Evolutionary conservation across 306 rosid genomes (phyloP).

Genomic region (Prinsepia uniflora): DNA sequence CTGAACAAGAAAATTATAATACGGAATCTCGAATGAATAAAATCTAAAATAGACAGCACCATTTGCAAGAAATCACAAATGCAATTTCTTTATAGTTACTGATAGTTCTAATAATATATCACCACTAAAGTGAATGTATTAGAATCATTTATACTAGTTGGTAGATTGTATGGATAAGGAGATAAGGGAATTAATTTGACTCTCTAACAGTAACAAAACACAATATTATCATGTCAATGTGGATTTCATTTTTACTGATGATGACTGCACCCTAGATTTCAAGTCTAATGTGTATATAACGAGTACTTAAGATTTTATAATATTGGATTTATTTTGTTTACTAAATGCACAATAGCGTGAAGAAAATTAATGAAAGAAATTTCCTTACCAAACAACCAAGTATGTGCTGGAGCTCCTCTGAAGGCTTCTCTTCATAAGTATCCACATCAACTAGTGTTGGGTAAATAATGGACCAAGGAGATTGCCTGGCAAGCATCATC

Average conservation of each 20-base stretch:
- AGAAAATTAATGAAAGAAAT: slow-evolving; percentile 26
- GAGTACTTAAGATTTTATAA: too few species aligned
- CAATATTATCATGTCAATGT: neutral
- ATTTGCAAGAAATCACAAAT: neutral
- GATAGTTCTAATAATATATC: neutral
- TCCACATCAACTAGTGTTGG: slow-evolving; percentile 86
- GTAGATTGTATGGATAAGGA: neutral
- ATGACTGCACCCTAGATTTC: neutral
- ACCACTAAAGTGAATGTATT: neutral
- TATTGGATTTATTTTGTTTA: neutral
- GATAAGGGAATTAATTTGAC: too few species aligned
- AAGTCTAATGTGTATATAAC: neutral
- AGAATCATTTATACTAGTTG: neutral
- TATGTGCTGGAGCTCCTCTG: slow-evolving; percentile 86
- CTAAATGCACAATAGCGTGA: neutral
- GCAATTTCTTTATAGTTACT: neutral
- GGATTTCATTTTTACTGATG: neutral
- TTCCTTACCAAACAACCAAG: slow-evolving; percentile 77
- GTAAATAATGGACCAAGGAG: slow-evolving; percentile 89
- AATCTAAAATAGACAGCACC: neutral
- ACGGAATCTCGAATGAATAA: slow-evolving; percentile 17
- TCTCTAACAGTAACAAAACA: neutral
- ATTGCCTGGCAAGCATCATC: slow-evolving; percentile 84
- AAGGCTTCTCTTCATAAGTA: slow-evolving; percentile 83
- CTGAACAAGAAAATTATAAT: slow-evolving; percentile 20